Conservation (phyloP, 176 grass and related monocot genomes). For the Phragmites australis region DNA sequence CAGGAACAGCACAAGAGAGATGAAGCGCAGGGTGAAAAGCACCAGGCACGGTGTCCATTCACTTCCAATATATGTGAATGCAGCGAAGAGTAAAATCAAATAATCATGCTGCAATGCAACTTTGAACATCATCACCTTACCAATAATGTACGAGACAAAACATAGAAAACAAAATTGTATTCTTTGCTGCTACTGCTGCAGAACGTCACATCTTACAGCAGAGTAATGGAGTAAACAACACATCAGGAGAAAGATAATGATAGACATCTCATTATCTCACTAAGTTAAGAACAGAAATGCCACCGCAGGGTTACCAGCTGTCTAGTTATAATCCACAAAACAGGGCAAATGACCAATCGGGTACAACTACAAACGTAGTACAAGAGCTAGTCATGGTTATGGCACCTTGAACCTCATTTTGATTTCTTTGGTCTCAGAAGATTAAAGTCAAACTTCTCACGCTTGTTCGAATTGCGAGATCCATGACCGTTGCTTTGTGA, state of each 20-base stretch:
- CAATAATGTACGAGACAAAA: not conserved
- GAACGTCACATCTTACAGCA: constrained; percentile 24
- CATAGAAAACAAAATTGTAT: not conserved
- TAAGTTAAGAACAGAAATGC: not conserved
- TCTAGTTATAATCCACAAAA: not conserved
- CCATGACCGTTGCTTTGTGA: constrained; percentile 51
- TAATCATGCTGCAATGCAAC: not conserved
- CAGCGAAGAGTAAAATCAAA: not conserved
- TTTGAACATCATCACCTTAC: not conserved
- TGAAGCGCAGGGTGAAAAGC: too few species aligned
- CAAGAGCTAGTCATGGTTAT: not conserved
- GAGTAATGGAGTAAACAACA: not conserved
- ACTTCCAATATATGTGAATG: not conserved
- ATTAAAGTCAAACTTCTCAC: constrained; percentile 64
- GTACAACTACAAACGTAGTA: constrained; percentile 35
- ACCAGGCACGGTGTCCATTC: not conserved
- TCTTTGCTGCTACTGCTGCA: not conserved
- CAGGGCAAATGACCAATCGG: not conserved
- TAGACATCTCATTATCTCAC: not conserved
- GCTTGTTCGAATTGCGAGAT: constrained; percentile 52
- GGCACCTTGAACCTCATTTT: constrained; percentile 12
- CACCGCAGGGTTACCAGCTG: constrained; percentile 5
- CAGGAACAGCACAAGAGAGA: not conserved
- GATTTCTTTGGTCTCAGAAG: constrained; percentile 53
- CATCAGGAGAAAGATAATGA: not conserved